Percentiles rank a stretch among this genome's conserved stretches.
These are phyloP conservation scores for Skeletonema tropicum DNA, from an alignment of 108 stramenopile genomes.

Conservation along the genomic window DNA sequence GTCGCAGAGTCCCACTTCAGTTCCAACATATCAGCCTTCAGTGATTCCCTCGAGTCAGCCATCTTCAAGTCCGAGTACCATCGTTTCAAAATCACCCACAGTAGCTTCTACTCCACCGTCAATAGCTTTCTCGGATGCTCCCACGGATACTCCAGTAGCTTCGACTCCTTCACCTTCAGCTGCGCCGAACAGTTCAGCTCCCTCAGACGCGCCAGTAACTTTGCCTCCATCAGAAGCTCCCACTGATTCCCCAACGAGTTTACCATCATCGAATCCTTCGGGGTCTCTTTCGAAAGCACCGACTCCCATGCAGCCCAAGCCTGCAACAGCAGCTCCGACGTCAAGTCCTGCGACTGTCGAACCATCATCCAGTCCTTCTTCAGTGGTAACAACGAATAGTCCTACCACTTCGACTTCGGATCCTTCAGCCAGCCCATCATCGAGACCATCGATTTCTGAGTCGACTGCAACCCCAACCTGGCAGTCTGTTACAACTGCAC, in stretches of 20 bases:
- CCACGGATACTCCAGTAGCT: neutral
- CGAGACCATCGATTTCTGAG: neutral
- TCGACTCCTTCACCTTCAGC: neutral
- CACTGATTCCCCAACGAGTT: neutral
- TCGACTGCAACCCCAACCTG: conserved; percentile 8
- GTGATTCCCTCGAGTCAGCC: neutral
- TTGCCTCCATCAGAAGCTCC: neutral
- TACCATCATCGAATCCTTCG: neutral
- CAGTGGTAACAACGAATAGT: neutral
- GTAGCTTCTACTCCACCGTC: neutral
- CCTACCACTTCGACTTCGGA: neutral
- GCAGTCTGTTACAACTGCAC: too few species aligned
- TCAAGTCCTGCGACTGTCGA: neutral
- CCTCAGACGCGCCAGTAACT: neutral
- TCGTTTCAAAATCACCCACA: neutral
- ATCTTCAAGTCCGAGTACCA: neutral
- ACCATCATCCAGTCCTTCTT: neutral
- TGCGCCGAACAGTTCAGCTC: neutral
- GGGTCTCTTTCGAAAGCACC: neutral
- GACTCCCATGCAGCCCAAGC: neutral
- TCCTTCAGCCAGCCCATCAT: neutral
- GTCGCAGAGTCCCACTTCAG: too few species aligned
- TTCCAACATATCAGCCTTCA: neutral
- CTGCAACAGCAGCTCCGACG: neutral
- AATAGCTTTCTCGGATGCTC: neutral